These are phyloP conservation scores for Fusarium sp. DNA, from an alignment of 2,329 filamentous ascomycete genomes.

Conservation along the genomic window DNA sequence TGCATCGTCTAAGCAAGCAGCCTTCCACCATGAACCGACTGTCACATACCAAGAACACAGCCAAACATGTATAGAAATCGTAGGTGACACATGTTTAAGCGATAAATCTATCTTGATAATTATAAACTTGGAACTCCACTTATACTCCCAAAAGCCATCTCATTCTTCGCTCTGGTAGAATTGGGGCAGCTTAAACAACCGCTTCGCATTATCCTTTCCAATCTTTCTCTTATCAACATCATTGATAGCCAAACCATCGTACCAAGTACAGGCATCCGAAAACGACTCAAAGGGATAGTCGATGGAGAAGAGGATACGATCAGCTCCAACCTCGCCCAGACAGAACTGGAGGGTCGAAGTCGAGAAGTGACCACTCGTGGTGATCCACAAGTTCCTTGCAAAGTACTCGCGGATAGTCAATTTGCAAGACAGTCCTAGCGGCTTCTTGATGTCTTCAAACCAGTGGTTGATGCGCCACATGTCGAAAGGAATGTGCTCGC, in stretches of 20 bases:
- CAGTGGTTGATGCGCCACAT: conserved; percentile 62
- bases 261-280: conserved; percentile 54
- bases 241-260: conserved; percentile 50
- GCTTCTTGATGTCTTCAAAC: conserved; percentile 65
- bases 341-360: conserved; percentile 61
- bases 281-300: conserved; percentile 63
- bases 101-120: too few species aligned
- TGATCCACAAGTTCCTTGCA: conserved; percentile 64
- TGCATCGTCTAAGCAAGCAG: too few species aligned
- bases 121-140: too few species aligned
- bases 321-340: conserved; percentile 58
- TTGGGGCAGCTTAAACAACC: conserved; percentile 50
- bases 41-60: too few species aligned
- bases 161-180: conserved; percentile 35
- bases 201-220: conserved; percentile 55
- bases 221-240: conserved; percentile 51
- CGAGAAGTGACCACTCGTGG: conserved; percentile 65
- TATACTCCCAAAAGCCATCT: neutral
- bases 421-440: conserved; percentile 57
- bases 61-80: too few species aligned
- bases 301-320: conserved; percentile 61
- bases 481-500: conserved; percentile 60
- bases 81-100: too few species aligned
- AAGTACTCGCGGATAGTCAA: conserved; percentile 63
- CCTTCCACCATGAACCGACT: too few species aligned